Evolutionary conservation across 176 grass and related monocot species (phyloP).

Genomic region (Carex kokanica): DNA sequence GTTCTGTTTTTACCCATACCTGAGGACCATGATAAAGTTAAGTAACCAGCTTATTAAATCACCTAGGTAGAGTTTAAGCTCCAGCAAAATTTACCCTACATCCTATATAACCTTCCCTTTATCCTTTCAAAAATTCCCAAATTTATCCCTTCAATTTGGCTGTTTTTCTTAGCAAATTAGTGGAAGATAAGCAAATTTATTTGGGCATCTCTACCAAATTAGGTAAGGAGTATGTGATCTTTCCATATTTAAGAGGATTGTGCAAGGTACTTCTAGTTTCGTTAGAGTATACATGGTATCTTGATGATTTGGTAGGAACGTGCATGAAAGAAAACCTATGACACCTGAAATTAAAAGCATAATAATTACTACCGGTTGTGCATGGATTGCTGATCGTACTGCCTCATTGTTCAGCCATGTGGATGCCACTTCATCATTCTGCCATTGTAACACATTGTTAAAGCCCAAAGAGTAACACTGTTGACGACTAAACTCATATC

Average conservation of each 20-base stretch:
- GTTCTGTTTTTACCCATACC: too few relatives aligned
- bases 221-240: background rate
- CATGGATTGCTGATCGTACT: conserved; percentile 91
- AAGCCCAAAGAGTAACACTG: background rate
- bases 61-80: background rate
- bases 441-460: conserved; percentile 26
- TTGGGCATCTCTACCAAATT: conserved; percentile 9
- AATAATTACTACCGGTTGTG: conserved; percentile 53
- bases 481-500: background rate
- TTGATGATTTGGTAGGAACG: background rate
- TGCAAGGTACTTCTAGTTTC: background rate
- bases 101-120: background rate
- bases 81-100: background rate
- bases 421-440: conserved; percentile 86
- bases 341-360: conserved; percentile 19
- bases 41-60: background rate
- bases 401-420: conserved; percentile 66
- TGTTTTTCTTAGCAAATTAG: background rate
- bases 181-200: background rate
- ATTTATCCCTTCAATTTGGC: background rate
- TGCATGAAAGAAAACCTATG: background rate
- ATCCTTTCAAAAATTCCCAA: background rate
- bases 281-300: background rate
- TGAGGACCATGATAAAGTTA: background rate
- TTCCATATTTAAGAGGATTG: background rate